Base-by-base conservation (phyloP, 768 basidiomycete genomes). In the Xanthoconium purpureum region DNA sequence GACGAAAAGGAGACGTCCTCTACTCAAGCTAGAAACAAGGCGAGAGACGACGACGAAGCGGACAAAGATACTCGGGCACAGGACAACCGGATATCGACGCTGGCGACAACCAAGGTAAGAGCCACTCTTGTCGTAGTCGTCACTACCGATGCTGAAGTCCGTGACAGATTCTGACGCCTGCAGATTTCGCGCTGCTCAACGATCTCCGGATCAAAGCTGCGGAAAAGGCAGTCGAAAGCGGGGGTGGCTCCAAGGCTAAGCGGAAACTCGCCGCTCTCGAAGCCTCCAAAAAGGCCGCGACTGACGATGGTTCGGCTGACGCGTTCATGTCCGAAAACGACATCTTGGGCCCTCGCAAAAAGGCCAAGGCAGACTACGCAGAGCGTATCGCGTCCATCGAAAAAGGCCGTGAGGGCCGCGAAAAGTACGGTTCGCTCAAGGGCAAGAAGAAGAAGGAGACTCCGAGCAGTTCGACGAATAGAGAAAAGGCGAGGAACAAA, bases 261-360 rank as follows among this genome's bases (percentile, higher is more conserved):
- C 88, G 96, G 33, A 98, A 98, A 74, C 84, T 95, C 3, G 89
- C 87, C 4, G 77, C 80, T 1, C 82, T 96, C 20, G 88, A 95
- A 70, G 84, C 87, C 2, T 79, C 80, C 52, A 87, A 84, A 67
- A 87, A 87, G 69, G 74, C 75, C 3, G 68, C 76, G 3, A 71
- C 80, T 38, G 76, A 69, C 6, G 77, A 75, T 38, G 75, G 80
- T 38, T 66, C 76, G 2, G 76, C 81, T 28, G 59, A 67, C 39
- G 50, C 45, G 9, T 92, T 95, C 74, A 78, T 98, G 50, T 91
- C 90, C 14, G 96, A 98, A 66, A 82, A 81, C 58, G 94, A 95
- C 64, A 98, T 99, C 59, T 78, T 98, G 11, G 96, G 97, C 1
- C 91, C 93, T 14, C 84, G 91, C 52, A 98, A 98, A 76, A 96